Evolutionary conservation across 1,284 basidiomycete species (phyloP), one percentile per base, ranked within the genome.

Genomic region (Xanthoconium separans): DNA sequence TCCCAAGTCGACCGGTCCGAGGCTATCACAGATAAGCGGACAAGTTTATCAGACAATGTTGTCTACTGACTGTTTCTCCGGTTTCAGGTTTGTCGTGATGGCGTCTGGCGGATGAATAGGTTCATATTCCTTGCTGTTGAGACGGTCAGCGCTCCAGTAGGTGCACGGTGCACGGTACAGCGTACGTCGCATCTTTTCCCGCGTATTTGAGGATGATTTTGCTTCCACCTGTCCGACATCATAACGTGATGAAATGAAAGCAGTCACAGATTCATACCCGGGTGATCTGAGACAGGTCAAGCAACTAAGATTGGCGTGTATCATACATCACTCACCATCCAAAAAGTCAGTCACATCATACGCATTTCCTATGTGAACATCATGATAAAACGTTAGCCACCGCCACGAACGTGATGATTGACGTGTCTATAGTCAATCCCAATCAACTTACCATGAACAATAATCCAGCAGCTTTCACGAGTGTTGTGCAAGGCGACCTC

Each of bases 61-160:
- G 6, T 34, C 0, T 6, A 69, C 84, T 61, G 59, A 88, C 85
- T 90, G 87, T 66, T 90, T 91, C 56, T 89, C 83, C 37, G 76
- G 76, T 44, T 89, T 87, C 22, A 96, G 77, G 68, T 95, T 87
- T 30, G 85, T 89, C 31, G 84, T 88, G 61, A 95, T 92, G 2
- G 91, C 88, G 62, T 94, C 87, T 4, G 91, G 92, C 1, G 93
- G 93, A 65, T 95, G 93, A 42, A 95, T 93, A 9, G 89, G 87
- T 51, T 91, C 90, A 58, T 92, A 93, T 71, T 90, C 91, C 57
- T 59, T 60, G 44, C 69, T 71, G 44, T 44, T 12, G 2, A 34
- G 2, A 10, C 27, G 13, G 44, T 65, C 27, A 65, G 22, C 4
- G 15, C 3, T 7, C 30, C 2, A 13, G 24, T 6, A 10, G 9